Conservation (phyloP, 495 filamentous ascomycete genomes). For the Penicillium chermesinum region DNA sequence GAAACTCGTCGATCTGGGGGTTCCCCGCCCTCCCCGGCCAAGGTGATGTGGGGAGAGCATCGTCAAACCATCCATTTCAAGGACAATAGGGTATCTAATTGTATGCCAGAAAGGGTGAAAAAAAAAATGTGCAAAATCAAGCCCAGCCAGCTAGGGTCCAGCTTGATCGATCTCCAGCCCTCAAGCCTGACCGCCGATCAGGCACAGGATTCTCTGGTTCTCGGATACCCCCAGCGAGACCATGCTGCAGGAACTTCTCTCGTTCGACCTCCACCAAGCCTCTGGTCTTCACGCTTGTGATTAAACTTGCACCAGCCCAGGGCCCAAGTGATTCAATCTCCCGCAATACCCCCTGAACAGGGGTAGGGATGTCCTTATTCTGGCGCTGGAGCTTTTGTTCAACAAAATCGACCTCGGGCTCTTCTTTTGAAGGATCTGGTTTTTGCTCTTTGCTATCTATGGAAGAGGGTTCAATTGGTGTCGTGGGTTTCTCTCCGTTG, state of each 20-base stretch:
- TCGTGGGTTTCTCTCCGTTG: constrained; percentile 3
- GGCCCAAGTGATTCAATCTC: constrained; percentile 78
- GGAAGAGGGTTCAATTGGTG: constrained; percentile 20
- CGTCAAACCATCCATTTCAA: background rate
- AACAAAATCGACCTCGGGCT: constrained; percentile 53
- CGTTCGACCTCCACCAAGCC: constrained; percentile 80
- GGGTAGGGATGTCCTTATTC: constrained; percentile 42
- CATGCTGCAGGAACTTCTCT: constrained; percentile 76
- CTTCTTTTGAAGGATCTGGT: constrained; percentile 18
- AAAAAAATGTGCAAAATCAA: constrained; percentile 32
- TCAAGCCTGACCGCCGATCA: constrained; percentile 48
- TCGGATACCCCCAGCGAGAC: constrained; percentile 63
- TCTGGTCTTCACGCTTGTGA: constrained; percentile 70
- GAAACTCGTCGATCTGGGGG: constrained; percentile 1
- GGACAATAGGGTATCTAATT: constrained; percentile 19
- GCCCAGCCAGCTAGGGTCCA: constrained; percentile 84
- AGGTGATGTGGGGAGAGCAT: constrained; percentile 1
- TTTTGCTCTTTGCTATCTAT: constrained; percentile 43
- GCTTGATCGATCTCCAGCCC: constrained; percentile 53
- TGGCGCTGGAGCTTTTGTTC: constrained; percentile 55
- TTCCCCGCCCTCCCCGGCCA: constrained; percentile 5
- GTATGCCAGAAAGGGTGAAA: no score
- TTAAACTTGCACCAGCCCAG: constrained; percentile 83
- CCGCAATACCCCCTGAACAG: constrained; percentile 56
- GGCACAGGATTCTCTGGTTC: constrained; percentile 54